These are phyloP conservation scores for Skeletonema tropicum DNA, from an alignment of 108 stramenopile genomes.

Conservation along the genomic window DNA sequence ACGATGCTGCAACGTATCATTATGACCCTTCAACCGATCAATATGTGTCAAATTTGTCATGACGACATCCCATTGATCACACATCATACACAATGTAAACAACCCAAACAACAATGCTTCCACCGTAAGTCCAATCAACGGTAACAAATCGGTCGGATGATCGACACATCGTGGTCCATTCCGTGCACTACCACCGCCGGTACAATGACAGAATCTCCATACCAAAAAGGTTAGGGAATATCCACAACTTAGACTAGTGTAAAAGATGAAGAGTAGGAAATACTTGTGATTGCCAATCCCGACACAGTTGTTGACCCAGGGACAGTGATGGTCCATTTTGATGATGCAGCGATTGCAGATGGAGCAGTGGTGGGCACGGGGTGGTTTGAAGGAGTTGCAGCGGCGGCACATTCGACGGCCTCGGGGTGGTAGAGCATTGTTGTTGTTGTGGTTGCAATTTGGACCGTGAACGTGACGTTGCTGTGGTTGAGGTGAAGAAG, in stretches of 20 bases:
- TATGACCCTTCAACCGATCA: slow-evolving; percentile 90
- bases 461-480: no score
- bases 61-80: slow-evolving; percentile 94
- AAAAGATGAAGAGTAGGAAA: slow-evolving; percentile 97
- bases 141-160: slow-evolving; percentile 69
- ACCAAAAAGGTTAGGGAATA: slow-evolving; percentile 83
- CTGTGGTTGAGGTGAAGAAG: neutral
- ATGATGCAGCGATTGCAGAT: slow-evolving; percentile 91
- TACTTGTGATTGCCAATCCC: slow-evolving; percentile 99
- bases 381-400: slow-evolving; percentile 89
- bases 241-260: slow-evolving; percentile 88
- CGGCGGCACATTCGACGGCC: slow-evolving; percentile 74
- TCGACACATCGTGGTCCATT: slow-evolving; percentile 65
- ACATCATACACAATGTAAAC: slow-evolving; percentile 98
- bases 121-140: slow-evolving; percentile 68
- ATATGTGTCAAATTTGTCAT: slow-evolving; percentile 94
- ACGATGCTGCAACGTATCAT: slow-evolving; percentile 20
- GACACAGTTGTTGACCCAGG: slow-evolving; percentile 99
- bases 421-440: slow-evolving; percentile 11
- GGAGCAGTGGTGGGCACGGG: slow-evolving; percentile 84
- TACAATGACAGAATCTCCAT: slow-evolving; percentile 69
- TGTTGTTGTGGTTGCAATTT: neutral
- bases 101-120: slow-evolving; percentile 94
- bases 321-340: slow-evolving; percentile 96
- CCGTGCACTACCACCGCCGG: slow-evolving; percentile 35